These are phyloP conservation scores for Debaryomycetaceae sp. DNA, from an alignment of 1,139 yeast genomes.

Conservation along the genomic window DNA sequence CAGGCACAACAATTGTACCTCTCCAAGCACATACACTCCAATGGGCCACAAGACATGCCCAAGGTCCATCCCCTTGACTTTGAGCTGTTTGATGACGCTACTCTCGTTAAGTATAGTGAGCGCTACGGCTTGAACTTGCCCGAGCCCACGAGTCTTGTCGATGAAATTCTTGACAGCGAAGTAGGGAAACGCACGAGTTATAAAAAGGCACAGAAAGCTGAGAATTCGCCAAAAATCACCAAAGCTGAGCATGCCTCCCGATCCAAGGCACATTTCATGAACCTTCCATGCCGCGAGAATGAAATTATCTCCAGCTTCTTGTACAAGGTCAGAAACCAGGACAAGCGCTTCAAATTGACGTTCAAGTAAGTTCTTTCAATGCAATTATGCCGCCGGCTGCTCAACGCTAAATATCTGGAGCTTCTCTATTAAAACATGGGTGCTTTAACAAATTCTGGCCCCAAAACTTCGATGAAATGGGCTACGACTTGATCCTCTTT, in stretches of 20 bases:
- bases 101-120: conserved; percentile 48
- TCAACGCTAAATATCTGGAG: no score
- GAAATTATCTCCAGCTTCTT: conserved; percentile 72
- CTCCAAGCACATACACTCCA: conserved; percentile 49
- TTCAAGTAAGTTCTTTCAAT: conserved; percentile 17
- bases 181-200: conserved; percentile 57
- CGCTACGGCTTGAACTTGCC: conserved; percentile 40
- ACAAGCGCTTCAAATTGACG: conserved; percentile 33
- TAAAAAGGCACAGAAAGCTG: conserved; percentile 19
- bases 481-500: no score
- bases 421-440: no score
- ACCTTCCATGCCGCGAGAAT: conserved; percentile 57
- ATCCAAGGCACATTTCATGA: conserved; percentile 52
- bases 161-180: conserved; percentile 48
- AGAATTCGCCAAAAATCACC: conserved; percentile 17
- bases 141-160: conserved; percentile 44
- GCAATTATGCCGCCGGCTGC: no score
- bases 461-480: no score
- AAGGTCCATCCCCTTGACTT: conserved; percentile 50
- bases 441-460: no score
- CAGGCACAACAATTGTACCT: conserved; percentile 54
- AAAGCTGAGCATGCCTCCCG: conserved; percentile 46
- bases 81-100: conserved; percentile 38
- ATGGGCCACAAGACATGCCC: conserved; percentile 48
- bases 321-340: conserved; percentile 62